Conservation (phyloP, 1,139 yeast species). For the Suhomyces ambrosiae region DNA sequence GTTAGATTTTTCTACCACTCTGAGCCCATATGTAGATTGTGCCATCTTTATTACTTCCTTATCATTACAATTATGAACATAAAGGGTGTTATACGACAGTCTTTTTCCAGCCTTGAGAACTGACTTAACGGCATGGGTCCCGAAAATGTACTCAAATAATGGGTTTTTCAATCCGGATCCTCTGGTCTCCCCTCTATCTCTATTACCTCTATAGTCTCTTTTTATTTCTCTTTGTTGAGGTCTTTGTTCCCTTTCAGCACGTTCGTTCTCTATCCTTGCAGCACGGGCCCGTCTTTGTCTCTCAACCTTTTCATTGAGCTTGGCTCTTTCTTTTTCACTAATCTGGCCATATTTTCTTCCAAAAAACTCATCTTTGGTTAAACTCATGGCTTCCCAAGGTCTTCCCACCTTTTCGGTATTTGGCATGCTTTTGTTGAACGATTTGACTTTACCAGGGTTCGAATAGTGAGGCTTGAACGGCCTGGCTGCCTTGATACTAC, state of each 20-base stretch:
- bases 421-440: slow-evolving; percentile 24
- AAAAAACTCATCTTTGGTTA: slow-evolving; percentile 47
- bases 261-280: slow-evolving; percentile 15
- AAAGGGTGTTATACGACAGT: slow-evolving; percentile 52
- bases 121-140: slow-evolving; percentile 74
- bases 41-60: slow-evolving; percentile 48
- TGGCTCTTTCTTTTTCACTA: slow-evolving; percentile 29
- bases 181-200: not conserved
- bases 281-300: slow-evolving; percentile 31
- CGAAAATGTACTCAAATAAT: slow-evolving; percentile 68
- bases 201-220: slow-evolving; percentile 3
- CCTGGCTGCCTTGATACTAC: not conserved
- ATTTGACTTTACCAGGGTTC: slow-evolving; percentile 14
- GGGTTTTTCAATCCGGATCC: slow-evolving; percentile 34
- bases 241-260: slow-evolving; percentile 60
- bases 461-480: slow-evolving; percentile 19
- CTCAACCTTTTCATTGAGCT: slow-evolving; percentile 38
- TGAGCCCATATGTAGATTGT: slow-evolving; percentile 39
- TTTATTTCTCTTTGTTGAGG: slow-evolving; percentile 43
- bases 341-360: slow-evolving; percentile 40
- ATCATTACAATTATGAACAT: slow-evolving; percentile 46
- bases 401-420: slow-evolving; percentile 21
- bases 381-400: slow-evolving; percentile 42
- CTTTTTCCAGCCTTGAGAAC: slow-evolving; percentile 64
- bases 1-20: slow-evolving; percentile 43